These are phyloP conservation scores for Cantharellus cinnabarinus DNA, from an alignment of 768 basidiomycete species.

Conservation along the genomic window DNA sequence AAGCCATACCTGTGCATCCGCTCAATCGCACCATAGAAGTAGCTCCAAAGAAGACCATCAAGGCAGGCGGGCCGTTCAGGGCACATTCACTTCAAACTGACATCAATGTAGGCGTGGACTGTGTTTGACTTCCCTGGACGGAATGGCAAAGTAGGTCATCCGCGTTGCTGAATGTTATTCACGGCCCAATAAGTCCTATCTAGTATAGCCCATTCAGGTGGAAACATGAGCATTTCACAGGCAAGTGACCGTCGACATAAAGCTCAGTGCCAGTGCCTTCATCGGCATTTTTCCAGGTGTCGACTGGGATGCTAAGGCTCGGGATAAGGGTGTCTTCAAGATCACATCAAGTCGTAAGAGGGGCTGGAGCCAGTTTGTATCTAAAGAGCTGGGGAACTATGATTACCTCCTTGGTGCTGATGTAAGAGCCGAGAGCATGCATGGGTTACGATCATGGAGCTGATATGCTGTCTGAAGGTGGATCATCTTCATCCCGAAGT, in stretches of 20 bases:
- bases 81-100: not conserved
- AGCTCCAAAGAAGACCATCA: slow-evolving; percentile 41
- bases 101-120: slow-evolving; percentile 49
- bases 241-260: slow-evolving; percentile 17
- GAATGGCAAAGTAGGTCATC: slow-evolving; percentile 34
- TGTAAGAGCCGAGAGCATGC: slow-evolving; percentile 18
- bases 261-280: not conserved
- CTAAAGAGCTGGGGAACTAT: slow-evolving; percentile 71
- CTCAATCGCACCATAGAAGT: slow-evolving; percentile 42
- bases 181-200: not conserved
- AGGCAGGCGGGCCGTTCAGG: slow-evolving; percentile 24
- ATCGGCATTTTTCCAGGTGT: slow-evolving; percentile 28
- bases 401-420: slow-evolving; percentile 63
- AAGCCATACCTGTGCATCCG: slow-evolving; percentile 43
- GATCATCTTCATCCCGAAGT: slow-evolving; percentile 72
- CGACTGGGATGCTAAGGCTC: slow-evolving; percentile 62
- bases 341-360: slow-evolving; percentile 45
- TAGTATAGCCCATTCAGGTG: slow-evolving; percentile 56
- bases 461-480: slow-evolving; percentile 27
- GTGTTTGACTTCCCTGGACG: slow-evolving; percentile 67
- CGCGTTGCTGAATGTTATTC: slow-evolving; percentile 1
- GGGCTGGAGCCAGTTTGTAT: slow-evolving; percentile 68
- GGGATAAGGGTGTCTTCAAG: slow-evolving; percentile 45
- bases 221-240: slow-evolving; percentile 64
- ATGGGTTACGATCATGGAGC: not conserved